Base-by-base conservation (phyloP, 108 stramenopile genomes). In the Nitzschia sp. region DNA sequence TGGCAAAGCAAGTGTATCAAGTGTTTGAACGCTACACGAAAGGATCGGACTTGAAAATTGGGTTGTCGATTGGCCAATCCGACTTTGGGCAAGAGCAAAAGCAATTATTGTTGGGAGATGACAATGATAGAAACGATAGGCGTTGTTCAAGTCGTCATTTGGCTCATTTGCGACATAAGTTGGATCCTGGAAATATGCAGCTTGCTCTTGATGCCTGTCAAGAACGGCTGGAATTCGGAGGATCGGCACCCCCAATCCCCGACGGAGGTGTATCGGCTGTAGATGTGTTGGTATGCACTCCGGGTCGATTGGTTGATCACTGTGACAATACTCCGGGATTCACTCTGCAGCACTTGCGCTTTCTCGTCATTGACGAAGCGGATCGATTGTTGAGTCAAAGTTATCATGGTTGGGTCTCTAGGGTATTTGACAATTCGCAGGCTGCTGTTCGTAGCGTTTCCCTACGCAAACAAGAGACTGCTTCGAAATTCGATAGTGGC, bases 221-320 rank as follows among this genome's bases (percentile, higher is more conserved):
- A 13, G 70, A 72, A 32, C 46, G 45, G 53, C 17, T 53, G 24
- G 66, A 69, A 32, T 25, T 17, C 18, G 35, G 8, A 21, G 33
- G 29, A 46, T 18, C 63, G 8, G 4, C 31, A 1, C 54, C 66
- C 46, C 23, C 9, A 55, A 69, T 68, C 30, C 63, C 67, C 18
- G 28, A 67, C 2, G 62, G 51, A 29, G 54, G 78, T 9, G 45
- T 73, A 29, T 79, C 77, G 56, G 91, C 80, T 5, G 89, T 97
- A 19, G 98, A 98, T 74, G 85, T 98, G 35, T 78, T 98, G 35
- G 93, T 98, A n/a, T 86, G 91, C 5, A 98, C 98, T 36, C 98
- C 98, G 18, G 98, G 97, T 6, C 77, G 96, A 26, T 74, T 97
- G 59, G 74, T 97, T 30, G 96, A 98, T 73, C 96, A 96, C 78